Percentiles rank a stretch among this genome's conserved stretches.
phyloP scores from a whole-genome alignment of 805 yeast genomes.

The Pichia californica region DNA sequence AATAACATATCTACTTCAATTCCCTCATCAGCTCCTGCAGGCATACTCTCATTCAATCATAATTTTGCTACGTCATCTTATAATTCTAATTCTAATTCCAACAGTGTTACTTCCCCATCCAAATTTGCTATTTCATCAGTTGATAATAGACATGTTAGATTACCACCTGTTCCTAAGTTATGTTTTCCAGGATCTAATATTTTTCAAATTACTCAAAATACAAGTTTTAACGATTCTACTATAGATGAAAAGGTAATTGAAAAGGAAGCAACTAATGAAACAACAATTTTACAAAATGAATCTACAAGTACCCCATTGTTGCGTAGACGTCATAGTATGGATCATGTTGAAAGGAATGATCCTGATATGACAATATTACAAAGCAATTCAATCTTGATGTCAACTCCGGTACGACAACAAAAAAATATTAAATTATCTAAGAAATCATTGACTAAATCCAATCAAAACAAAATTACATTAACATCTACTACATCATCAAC shows the following conservation, averaged over 20 bases:
- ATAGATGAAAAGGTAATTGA: not conserved
- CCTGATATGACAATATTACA: slow-evolving; percentile 16
- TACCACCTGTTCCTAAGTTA: slow-evolving; percentile 26
- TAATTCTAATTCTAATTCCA: too few species aligned
- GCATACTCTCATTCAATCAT: not conserved
- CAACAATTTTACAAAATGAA: slow-evolving; percentile 7
- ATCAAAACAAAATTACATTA: not conserved
- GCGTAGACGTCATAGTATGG: slow-evolving; percentile 7
- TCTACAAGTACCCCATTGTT: slow-evolving; percentile 7
- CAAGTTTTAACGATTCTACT: not conserved
- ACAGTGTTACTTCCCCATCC: slow-evolving; percentile 25
- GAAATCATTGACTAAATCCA: not conserved
- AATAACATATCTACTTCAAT: too few species aligned
- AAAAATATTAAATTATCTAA: not conserved
- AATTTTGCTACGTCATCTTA: too few species aligned
- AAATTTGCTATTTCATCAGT: slow-evolving; percentile 17
- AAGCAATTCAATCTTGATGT: slow-evolving; percentile 8
- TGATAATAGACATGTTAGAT: slow-evolving; percentile 14
- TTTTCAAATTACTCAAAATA: not conserved
- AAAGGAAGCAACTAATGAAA: slow-evolving; percentile 3
- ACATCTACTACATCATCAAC: not conserved
- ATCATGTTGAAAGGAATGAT: slow-evolving; percentile 10
- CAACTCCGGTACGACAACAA: slow-evolving; percentile 8
- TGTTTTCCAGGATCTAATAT: not conserved
- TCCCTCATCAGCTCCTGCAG: slow-evolving; percentile 6